These are phyloP conservation scores for Chalara sp. DNA, from an alignment of 2,329 filamentous ascomycete species.

Conservation along the genomic window DNA sequence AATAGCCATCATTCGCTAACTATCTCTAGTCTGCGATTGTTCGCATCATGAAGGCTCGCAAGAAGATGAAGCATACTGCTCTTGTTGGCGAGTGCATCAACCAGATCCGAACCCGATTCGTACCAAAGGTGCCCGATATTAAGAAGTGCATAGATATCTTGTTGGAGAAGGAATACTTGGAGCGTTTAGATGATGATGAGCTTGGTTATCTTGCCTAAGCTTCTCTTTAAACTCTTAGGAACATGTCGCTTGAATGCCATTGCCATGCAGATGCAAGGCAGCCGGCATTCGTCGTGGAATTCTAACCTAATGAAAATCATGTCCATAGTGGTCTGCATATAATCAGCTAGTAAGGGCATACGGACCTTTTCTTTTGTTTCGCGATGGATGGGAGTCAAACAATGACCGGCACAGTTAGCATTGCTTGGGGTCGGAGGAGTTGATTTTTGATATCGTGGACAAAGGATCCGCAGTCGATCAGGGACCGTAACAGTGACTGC, in stretches of 20 bases:
- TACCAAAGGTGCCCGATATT: slow-evolving; percentile 89
- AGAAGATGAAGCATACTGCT: slow-evolving; percentile 96
- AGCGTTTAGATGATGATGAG: slow-evolving; percentile 90
- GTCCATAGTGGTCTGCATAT: too few relatives aligned
- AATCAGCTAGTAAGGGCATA: neutral
- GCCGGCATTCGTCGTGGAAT: too few relatives aligned
- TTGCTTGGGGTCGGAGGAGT: slow-evolving; percentile 19
- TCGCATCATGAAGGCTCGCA: slow-evolving; percentile 98
- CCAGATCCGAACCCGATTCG: slow-evolving; percentile 89
- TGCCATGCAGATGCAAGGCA: neutral
- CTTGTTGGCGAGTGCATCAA: slow-evolving; percentile 93
- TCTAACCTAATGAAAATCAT: too few relatives aligned
- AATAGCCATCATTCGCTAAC: too few relatives aligned
- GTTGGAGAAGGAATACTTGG: slow-evolving; percentile 97
- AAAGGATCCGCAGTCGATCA: neutral
- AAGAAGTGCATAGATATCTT: slow-evolving; percentile 99
- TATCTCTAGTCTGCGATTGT: slow-evolving; percentile 84
- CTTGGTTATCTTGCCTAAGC: slow-evolving; percentile 84
- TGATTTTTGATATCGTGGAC: slow-evolving; percentile 19
- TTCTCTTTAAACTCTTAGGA: too few relatives aligned
- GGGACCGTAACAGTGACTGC: too few relatives aligned
- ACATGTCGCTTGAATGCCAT: neutral
- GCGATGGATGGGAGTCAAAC: neutral
- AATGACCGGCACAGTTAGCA: slow-evolving; percentile 10
- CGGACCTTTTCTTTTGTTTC: neutral